Evolutionary conservation across 257 asterid species (phyloP), one percentile per base, ranked within the genome.

Genomic region (Galeopsis tetrahit): DNA sequence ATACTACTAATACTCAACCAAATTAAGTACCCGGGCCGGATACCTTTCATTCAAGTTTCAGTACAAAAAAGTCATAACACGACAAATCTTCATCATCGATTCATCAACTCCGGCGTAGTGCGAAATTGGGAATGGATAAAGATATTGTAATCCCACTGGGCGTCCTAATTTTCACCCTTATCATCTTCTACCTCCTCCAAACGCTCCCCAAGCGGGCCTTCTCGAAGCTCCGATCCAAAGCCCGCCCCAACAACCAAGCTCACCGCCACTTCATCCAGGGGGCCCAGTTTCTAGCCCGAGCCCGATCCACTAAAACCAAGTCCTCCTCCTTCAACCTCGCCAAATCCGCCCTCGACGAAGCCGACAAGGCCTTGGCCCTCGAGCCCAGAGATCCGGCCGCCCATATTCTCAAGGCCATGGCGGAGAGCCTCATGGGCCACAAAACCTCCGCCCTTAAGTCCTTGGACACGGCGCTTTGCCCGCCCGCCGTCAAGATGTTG

Each of bases 341-440:
- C 3, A 87, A 87, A 79, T 78, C 92, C 82, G 97, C 97, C 87
- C 82, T 64, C 73, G 63, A 56, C 38, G 93, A 93, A 62, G 97
- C 97, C 74, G 96, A 90, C 72, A 81, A 79, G 70, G 97, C 97
- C 11, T 5, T 89, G 39, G 79, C 91, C 40, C 71, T 89, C 48
- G 84, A 89, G 60, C 98, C 96, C 36, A 81, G 81, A 56, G 97
- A 93, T 79, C 93, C 97, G 9, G 96, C 96, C 1, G 88, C 91
- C 7, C 90, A 90, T 72, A 87, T 90, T 35, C 96, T 90, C 49
- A 89, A 90, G 72, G 97, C 94, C 78, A 76, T 89, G 89, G 96
- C 93, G 1, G 86, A 84, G 1, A 86, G 80, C n/a, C 61, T 85
- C 0, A 79, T 91, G 91, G 98, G 96, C 77, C 91, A 70, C 81